Conservation (phyloP, 345 rosid genomes). For the Gossypium thurberi region DNA sequence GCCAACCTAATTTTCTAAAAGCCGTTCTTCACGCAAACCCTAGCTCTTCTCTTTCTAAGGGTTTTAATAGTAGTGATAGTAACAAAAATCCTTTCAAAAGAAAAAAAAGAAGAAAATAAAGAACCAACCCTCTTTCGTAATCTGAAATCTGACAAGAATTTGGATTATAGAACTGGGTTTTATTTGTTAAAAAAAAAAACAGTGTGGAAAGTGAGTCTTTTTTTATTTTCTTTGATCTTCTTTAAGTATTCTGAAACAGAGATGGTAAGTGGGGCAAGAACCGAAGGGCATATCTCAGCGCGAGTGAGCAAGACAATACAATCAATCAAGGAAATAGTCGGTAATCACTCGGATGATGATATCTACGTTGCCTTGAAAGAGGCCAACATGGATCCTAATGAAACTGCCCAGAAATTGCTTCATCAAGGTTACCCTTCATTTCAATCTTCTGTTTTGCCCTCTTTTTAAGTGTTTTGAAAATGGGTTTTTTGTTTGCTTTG, state of each 20-base stretch:
- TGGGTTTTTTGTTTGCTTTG: background rate
- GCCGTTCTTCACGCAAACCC: conserved; percentile 31
- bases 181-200: background rate
- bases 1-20: conserved; percentile 15
- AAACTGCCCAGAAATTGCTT: conserved; percentile 66
- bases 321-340: conserved; percentile 68
- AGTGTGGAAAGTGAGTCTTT: background rate
- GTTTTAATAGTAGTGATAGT: conserved; percentile 16
- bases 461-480: background rate
- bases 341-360: conserved; percentile 71
- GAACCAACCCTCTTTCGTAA: background rate
- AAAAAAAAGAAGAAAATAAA: background rate
- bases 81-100: background rate
- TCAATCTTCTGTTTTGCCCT: background rate
- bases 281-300: conserved; percentile 34
- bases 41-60: conserved; percentile 18
- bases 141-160: background rate
- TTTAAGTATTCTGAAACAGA: background rate
- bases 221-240: background rate
- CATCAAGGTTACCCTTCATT: conserved; percentile 45
- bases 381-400: conserved; percentile 74
- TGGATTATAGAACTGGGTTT: background rate
- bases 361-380: conserved; percentile 64
- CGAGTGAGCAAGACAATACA: conserved; percentile 51
- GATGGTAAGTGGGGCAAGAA: conserved; percentile 36